Base-by-base conservation (phyloP, 192 early-diverging fungal species). In the Chytriomyces sp. region DNA sequence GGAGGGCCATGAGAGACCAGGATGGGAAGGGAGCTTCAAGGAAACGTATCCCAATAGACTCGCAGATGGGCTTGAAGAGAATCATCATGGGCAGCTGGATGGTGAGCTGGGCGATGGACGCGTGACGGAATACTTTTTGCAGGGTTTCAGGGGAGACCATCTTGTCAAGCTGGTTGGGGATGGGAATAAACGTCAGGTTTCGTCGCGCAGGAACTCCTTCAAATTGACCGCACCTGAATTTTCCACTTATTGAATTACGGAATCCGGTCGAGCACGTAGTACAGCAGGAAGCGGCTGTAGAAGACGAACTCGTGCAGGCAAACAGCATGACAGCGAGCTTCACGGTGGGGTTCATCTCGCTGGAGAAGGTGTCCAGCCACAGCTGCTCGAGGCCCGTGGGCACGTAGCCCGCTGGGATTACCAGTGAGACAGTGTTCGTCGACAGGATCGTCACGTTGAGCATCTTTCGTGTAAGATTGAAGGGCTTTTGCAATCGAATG, bases 231-330 rank as follows among this genome's bases (percentile, higher is more conserved):
- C 10, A 81, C 87, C 84, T 98, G 96, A 70, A 98, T 91, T 83
- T 93, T 94, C 86, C 93, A 98, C 77, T 92, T 88, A 69, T 91
- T 85, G 75, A 96, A 84, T 7, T 80, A 83, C 3, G 96, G 94
- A 67, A 98, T 92, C 63, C 88, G 86, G 78, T 98, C 96, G 70
- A 89, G 89, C 55, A 91, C 77, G 37, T 88, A 78, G 76, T 92
- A 98, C 33, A 94, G 95, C n/a, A 95, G 31, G 78, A 90, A 94
- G 28, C 94, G 90, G n/a, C 88, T 90, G 84, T 94, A 96, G 81
- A 93, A 96, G 63, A 94, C 92, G 40, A 92, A 58, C 80, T 98
- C 93, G 85, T 98, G 94, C 84, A 89, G 33, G 88, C 33, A 77
- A 98, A 95, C 39, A 92, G 80, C 36, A 94, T 77, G 14, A 91